Base-by-base conservation (phyloP, 2,329 filamentous ascomycete species). In the Exophiala lecanii-corni region DNA sequence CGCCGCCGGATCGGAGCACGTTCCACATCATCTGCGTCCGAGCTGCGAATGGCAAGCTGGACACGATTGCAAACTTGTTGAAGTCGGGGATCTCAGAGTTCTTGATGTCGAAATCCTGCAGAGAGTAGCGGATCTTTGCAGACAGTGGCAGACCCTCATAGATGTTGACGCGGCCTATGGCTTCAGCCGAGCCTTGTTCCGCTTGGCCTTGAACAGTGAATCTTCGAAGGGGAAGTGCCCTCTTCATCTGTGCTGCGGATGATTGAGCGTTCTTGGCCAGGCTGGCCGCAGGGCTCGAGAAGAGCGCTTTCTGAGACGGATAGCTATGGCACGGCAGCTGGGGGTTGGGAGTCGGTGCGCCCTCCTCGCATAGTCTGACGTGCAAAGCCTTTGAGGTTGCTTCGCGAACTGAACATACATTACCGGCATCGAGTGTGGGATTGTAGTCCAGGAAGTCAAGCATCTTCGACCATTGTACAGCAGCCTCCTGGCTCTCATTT, bases 21-120 rank as follows among this genome's bases (percentile, higher is more conserved):
- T 35, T 35, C 32, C 32, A 35, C 16, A 35, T 15, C 32, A 35
- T 35, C 32, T 35, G 16, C 32, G 20, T 18, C 32, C 32, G 12
- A 15, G 20, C 5, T 15, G 16, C 32, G 20, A 35, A 35, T 35
- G 32, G 32, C 15, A 35, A 16, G n/a, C 16, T 17, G 20, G 32
- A 15, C 10, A 35, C 20, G 32, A 16, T 35, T 15, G 20, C 32
- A 16, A 17, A 35, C 20, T 35, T 35, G 32, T 35, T 35, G 32
- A 35, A 35, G 16, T 35, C 32, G 2, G 32, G 32, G 16, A 35
- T 35, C 5, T 35, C 32, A 18, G 32, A 2, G 12, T 12, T 2
- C 12, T 18, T 35, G n/a, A 12, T 18, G 16, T 35, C 32, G 13
- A 35, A 35, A 18, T 35, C 32, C 20, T 35, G 32, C 12, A 35